phyloP scores from a whole-genome alignment of 2,329 filamentous ascomycete species.

The Fusarium guadeloupense region DNA sequence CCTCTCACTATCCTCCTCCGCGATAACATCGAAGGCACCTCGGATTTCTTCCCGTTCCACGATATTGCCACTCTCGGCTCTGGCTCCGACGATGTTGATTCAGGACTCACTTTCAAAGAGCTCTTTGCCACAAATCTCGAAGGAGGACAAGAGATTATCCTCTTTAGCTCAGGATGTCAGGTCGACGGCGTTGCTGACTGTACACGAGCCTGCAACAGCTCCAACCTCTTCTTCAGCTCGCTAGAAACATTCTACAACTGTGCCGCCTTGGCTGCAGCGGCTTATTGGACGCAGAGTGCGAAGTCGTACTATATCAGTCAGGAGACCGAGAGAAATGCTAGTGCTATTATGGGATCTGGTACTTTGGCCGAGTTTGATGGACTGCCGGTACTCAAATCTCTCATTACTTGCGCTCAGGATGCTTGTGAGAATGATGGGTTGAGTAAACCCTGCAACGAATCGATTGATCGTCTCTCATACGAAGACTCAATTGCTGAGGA shows the following conservation, averaged over 20 bases:
- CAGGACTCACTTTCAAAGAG: constrained; percentile 47
- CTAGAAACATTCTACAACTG: constrained; percentile 54
- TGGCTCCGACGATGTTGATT: constrained; percentile 41
- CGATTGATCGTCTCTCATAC: constrained; percentile 42
- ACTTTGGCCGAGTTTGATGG: constrained; percentile 46
- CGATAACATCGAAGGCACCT: constrained; percentile 45
- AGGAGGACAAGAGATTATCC: constrained; percentile 45
- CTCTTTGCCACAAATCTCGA: constrained; percentile 48
- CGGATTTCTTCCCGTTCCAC: constrained; percentile 51
- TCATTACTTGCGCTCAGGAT: constrained; percentile 49
- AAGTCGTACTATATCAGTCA: constrained; percentile 44
- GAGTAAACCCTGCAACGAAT: constrained; percentile 44
- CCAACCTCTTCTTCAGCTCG: constrained; percentile 46
- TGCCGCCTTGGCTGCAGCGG: constrained; percentile 48
- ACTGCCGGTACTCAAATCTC: constrained; percentile 44
- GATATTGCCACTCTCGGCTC: constrained; percentile 47
- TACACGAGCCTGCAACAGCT: constrained; percentile 46
- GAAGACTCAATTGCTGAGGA: constrained; percentile 41
- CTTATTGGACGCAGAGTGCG: constrained; percentile 47
- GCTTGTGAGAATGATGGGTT: constrained; percentile 49
- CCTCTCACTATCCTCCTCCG: constrained; percentile 46
- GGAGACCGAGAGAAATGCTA: constrained; percentile 51
- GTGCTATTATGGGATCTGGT: constrained; percentile 48
- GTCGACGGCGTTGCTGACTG: constrained; percentile 46
- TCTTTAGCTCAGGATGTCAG: constrained; percentile 48